phyloP scores from a whole-genome alignment of 768 basidiomycete genomes.

The Auricularia cornea region DNA sequence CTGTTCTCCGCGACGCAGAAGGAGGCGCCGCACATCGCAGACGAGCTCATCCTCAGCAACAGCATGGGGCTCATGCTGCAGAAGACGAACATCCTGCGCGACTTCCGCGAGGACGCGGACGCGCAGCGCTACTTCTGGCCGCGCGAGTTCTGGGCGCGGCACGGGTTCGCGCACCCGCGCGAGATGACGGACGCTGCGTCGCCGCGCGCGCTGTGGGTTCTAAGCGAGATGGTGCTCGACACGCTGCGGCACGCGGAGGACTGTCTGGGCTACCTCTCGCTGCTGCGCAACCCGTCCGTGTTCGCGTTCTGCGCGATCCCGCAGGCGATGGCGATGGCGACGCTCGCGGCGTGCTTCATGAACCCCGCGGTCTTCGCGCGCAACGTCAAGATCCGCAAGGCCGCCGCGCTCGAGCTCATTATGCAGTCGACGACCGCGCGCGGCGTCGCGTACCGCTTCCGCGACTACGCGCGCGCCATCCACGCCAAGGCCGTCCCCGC shows the following conservation, averaged over 20 bases:
- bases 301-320: conserved; percentile 97
- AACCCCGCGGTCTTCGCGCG: conserved; percentile 76
- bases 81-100: conserved; percentile 97
- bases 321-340: conserved; percentile 92
- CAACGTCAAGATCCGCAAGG: conserved; percentile 94
- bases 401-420: conserved; percentile 83
- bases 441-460: conserved; percentile 85
- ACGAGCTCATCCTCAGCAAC: conserved; percentile 83
- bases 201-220: conserved; percentile 68
- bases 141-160: conserved; percentile 77
- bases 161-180: conserved; percentile 63
- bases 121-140: conserved; percentile 91
- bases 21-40: conserved; percentile 62
- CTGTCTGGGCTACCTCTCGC: conserved; percentile 78
- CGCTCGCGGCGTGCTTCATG: conserved; percentile 87
- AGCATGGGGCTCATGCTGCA: conserved; percentile 91
- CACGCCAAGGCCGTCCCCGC: conserved; percentile 69
- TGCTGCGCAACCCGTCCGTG: conserved; percentile 86
- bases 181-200: too few species aligned
- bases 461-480: conserved; percentile 69
- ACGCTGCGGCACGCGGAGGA: conserved; percentile 78
- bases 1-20: conserved; percentile 82
- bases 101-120: conserved; percentile 86
- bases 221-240: conserved; percentile 85
- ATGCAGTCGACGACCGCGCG: conserved; percentile 87